Base-by-base conservation (phyloP, 179 eudicot species). In the Spinacia oleracea region DNA sequence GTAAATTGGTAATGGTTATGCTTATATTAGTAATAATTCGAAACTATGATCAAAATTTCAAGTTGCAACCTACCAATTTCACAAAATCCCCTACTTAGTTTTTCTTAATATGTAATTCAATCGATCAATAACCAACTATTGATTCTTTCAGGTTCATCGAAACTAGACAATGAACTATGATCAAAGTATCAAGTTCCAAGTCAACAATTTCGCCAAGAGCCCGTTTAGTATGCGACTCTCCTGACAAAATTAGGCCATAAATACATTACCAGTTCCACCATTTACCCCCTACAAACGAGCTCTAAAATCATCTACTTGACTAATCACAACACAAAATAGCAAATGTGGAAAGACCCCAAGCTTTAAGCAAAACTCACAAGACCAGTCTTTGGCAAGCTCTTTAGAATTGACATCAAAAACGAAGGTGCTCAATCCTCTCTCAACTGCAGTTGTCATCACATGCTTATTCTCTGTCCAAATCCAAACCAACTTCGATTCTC, bases 361-460 rank as follows among this genome's bases (percentile, higher is more conserved):
- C 9, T 3, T 14, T 29, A 38, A 70, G 59, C 16, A 51, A 51
- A 53, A 56, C 90, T 88, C 70, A 92, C 98, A 83, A 3, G 96
- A 89, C 96, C 97, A 94, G 45, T 91, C 89, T 63, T 76, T 71
- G 6, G 92, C 91, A 73, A 93, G 90, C 15, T 84, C 72, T 38
- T 81, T 82, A 76, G 73, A 77, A 53, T 78, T 32, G 21, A 85
- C 66, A 29, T 88, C 79, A 81, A 94, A 94, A 74, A 94, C 27
- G 65, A 92, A 92, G 56, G 97, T 92, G 62, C 85, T 82, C 98
- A 97, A 94, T 42, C 98, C 98, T 82, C 94, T 89, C 82, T 92
- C 98, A 6, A 92, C 96, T 6, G 98, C 94, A 73, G 94, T 86
- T 2, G 93, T 91, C 95, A 94, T 93, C 1, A 94, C 98, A 74